Evolutionary conservation across 495 filamentous ascomycete genomes (phyloP), one percentile per base, ranked within the genome.

Genomic region (Sordaria brevicollis): DNA sequence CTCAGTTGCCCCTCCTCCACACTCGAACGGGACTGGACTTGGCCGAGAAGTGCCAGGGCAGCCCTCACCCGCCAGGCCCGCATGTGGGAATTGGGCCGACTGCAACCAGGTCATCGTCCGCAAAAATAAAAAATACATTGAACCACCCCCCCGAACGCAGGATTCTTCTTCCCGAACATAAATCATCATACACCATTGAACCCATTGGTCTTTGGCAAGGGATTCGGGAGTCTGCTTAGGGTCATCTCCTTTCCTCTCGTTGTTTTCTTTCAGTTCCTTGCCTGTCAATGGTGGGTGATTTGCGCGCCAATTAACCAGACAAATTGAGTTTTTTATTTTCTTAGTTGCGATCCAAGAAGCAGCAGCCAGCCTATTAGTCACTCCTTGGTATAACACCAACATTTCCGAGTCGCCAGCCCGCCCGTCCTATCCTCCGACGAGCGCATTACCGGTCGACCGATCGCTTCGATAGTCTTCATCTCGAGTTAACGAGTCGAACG

Each of bases 1-100:
- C 66, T 39, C 67, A 57, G 72, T 15, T 76, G 71, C 74, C 77
- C 73, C 76, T 78, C 74, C 72, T 75, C 74, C 71, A 68, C 72
- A 75, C 66, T 71, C 62, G 33, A n/a, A 62, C 49, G 25, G 49
- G 65, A 39, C 70, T 54, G 49, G 19, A 31, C 38, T 69, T 65
- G 68, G 72, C 71, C 70, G 69, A 73, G 68, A 66, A 37, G 69
- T 72, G 69, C 71, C 69, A 41, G 68, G 67, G 49, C 25, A 57
- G 49, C 49, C 49, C 49, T 57, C 49, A 29, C 49, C 25, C 10
- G 49, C 49, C 49, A 57, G 49, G 49, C 49, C 49, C 13, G 25
- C 49, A 39, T 39, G 21, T 57, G 49, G 25, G 21, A 29, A 62
- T 62, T 62, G 49, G 49, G 49, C 49, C 49, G 49, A 57, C 49